These are phyloP conservation scores for Bromus sterilis DNA, from an alignment of 176 grass and related monocot species.

Conservation along the genomic window DNA sequence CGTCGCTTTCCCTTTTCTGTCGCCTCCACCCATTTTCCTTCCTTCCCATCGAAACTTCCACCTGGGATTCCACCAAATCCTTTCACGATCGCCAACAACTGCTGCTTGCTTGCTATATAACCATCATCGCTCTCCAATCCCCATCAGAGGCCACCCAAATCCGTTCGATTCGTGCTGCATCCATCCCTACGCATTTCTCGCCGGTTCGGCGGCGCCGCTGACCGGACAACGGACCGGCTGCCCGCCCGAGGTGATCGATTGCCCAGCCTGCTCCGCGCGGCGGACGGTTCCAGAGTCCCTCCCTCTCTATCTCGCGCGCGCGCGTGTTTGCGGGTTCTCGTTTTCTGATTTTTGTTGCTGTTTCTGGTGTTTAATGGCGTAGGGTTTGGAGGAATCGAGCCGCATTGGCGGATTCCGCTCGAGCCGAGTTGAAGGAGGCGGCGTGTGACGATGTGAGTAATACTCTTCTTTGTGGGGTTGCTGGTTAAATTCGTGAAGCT, in stretches of 20 bases:
- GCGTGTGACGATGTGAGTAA: not conserved
- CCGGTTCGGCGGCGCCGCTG: not conserved
- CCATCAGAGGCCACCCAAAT: not conserved
- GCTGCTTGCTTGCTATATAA: not conserved
- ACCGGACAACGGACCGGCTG: not conserved
- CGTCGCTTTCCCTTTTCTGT: not conserved
- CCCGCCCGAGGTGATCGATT: too few species aligned
- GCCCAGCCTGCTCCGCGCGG: not conserved
- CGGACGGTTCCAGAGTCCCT: not conserved
- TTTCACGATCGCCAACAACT: slow-evolving; percentile 14
- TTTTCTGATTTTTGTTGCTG: not conserved
- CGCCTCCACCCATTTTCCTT: not conserved
- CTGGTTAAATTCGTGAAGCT: not conserved
- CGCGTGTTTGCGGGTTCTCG: not conserved
- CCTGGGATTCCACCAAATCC: slow-evolving; percentile 14
- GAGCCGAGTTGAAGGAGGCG: not conserved
- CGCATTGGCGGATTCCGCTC: not conserved
- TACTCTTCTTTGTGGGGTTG: not conserved
- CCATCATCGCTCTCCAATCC: not conserved
- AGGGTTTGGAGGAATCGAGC: slow-evolving; percentile 10
- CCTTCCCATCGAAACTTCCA: slow-evolving; percentile 35
- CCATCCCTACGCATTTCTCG: not conserved
- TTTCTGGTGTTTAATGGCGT: not conserved
- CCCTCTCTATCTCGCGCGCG: not conserved
- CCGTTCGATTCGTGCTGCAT: not conserved